phyloP scores from a whole-genome alignment of 805 yeast species.

The Yamadazyma akitaensis region DNA sequence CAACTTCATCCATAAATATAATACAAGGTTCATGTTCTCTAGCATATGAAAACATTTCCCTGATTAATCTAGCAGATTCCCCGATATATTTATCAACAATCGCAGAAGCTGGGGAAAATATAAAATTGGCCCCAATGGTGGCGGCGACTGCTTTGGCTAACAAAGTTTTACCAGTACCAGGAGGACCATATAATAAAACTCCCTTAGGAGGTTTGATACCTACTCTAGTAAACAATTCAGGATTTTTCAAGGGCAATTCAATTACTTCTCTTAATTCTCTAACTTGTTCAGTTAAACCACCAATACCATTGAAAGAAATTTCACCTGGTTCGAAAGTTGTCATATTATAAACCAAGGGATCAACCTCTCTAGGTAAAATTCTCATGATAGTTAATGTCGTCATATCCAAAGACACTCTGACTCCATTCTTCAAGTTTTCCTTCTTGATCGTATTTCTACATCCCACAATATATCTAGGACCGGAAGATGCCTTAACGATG shows the following conservation, averaged over 20 bases:
- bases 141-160: conserved; percentile 98
- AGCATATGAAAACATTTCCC: conserved; percentile 98
- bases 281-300: conserved; percentile 94
- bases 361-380: conserved; percentile 95
- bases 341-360: conserved; percentile 97
- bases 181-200: conserved; percentile 94
- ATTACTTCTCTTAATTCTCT: conserved; percentile 96
- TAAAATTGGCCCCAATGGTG: conserved; percentile 95
- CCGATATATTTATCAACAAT: conserved; percentile 98
- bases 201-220: conserved; percentile 99
- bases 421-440: conserved; percentile 82
- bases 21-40: conserved; percentile 98
- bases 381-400: conserved; percentile 98
- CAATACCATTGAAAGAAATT: conserved; percentile 89
- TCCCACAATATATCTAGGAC: conserved; percentile 97
- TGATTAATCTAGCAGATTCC: conserved; percentile 91
- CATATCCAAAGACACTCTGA: conserved; percentile 95
- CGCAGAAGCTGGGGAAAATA: conserved; percentile 97
- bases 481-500: conserved; percentile 94
- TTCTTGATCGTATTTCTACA: conserved; percentile 90
- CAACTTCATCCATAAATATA: conserved; percentile 97
- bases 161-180: conserved; percentile 96
- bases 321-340: conserved; percentile 98
- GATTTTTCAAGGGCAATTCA: conserved; percentile 94
- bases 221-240: conserved; percentile 90